Evolutionary conservation across 2,329 filamentous ascomycete genomes (phyloP).

Genomic region (Arachnopeziza araneosa): DNA sequence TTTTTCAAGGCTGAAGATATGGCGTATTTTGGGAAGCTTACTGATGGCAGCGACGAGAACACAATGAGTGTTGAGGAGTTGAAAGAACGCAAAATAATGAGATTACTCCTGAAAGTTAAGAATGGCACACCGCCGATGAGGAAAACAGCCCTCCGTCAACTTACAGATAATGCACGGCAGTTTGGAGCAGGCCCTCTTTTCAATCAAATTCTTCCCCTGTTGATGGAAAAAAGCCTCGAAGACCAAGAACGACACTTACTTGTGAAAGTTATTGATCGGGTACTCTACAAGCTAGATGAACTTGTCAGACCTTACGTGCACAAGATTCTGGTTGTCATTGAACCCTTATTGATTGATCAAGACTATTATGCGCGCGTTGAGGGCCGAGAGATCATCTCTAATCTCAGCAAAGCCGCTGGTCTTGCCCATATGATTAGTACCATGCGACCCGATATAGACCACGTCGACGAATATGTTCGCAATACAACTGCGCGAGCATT

Average conservation of each 20-base stretch:
- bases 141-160: slow-evolving; percentile 93
- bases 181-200: slow-evolving; percentile 93
- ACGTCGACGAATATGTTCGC: slow-evolving; percentile 95
- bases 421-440: slow-evolving; percentile 99
- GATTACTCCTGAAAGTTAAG: slow-evolving; percentile 94
- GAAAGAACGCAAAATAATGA: slow-evolving; percentile 98
- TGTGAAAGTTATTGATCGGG: slow-evolving; percentile 98
- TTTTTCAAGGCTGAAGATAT: slow-evolving; percentile 99
- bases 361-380: slow-evolving; percentile 99
- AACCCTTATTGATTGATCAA: slow-evolving; percentile 97
- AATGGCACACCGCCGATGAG: slow-evolving; percentile 98
- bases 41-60: slow-evolving; percentile 90
- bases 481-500: slow-evolving; percentile 97
- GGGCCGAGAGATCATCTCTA: slow-evolving; percentile 97
- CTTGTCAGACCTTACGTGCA: slow-evolving; percentile 94
- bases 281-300: slow-evolving; percentile 97
- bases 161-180: slow-evolving; percentile 94
- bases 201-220: slow-evolving; percentile 90
- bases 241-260: slow-evolving; percentile 97
- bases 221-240: slow-evolving; percentile 98
- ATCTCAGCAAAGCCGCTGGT: slow-evolving; percentile 92
- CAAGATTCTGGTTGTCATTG: slow-evolving; percentile 97
- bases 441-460: slow-evolving; percentile 98
- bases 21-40: slow-evolving; percentile 96
- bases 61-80: slow-evolving; percentile 87